Evolutionary conservation across 331 rosid species (phyloP), one percentile per base, ranked within the genome.

Genomic region (Rhamnella rubrinervis): DNA sequence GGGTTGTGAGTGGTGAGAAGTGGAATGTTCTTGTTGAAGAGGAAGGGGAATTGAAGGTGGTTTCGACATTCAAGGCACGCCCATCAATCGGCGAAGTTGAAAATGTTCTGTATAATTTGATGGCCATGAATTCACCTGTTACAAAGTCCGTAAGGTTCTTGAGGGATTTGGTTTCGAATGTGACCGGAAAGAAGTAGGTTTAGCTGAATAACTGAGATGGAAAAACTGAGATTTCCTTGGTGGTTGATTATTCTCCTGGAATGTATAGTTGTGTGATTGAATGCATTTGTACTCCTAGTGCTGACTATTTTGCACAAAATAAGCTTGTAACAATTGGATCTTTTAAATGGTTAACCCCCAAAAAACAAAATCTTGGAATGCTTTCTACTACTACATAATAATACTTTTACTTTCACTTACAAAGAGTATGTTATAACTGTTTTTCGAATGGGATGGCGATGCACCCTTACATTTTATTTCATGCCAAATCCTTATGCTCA

Each of bases 111-210:
- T 87, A 95, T 68, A 95, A 91, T 69, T 66, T 95, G 79, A 89
- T 91, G 96, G 96, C 99, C 19, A 80, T 89, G 64, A 95, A 91
- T 76, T 95, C 97, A 0, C 97, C 96, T 0, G 82, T 95, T 38
- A 91, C 99, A 4, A 89, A 91, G 75, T 91, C 97, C 23, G 93
- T 91, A 1, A 89, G 83, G 78, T 89, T 91, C 81, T 77, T 95
- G 62, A 91, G 40, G 80, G 96, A 85, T 74, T 69, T 95, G 83
- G 93, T 91, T 7, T 86, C 97, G 67, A 91, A 83, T 76, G 85
- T 95, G 31, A 89, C 96, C 4, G 92, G 99, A 63, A 95, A 80
- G 77, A 82, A 87, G 86, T 82, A 63, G 84, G 71, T 67, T 16
- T 57, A 23, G 47, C 39, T 61, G 70, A 64, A 71, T 71, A 46